These are phyloP conservation scores for Falciphora oryzae DNA, from an alignment of 2,329 filamentous ascomycete genomes.

Conservation along the genomic window DNA sequence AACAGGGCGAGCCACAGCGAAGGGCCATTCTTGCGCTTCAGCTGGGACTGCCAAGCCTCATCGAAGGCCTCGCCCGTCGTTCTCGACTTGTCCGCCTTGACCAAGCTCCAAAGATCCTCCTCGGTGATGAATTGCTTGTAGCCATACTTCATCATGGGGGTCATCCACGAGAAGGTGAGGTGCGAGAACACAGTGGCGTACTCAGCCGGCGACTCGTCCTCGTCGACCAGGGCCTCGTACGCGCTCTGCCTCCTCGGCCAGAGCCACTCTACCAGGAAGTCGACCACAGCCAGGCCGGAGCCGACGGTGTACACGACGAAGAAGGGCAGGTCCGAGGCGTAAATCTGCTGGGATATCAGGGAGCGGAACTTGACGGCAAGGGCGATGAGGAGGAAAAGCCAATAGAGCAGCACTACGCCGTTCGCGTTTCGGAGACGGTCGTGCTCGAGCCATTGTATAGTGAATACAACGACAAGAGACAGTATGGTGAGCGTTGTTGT, in stretches of 20 bases:
- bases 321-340: slow-evolving; percentile 61
- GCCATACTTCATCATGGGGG: slow-evolving; percentile 90
- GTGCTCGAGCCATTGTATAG: slow-evolving; percentile 83
- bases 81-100: slow-evolving; percentile 72
- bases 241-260: slow-evolving; percentile 69
- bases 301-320: slow-evolving; percentile 72
- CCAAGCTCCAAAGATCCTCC: slow-evolving; percentile 90
- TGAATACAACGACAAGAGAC: slow-evolving; percentile 69
- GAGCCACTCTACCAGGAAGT: slow-evolving; percentile 79
- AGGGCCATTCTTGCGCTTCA: slow-evolving; percentile 62
- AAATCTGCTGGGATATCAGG: slow-evolving; percentile 70
- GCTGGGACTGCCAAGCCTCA: slow-evolving; percentile 68
- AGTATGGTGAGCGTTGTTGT: slow-evolving; percentile 66
- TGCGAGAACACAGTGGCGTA: slow-evolving; percentile 92
- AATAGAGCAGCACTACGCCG: slow-evolving; percentile 85
- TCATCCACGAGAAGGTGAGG: slow-evolving; percentile 98
- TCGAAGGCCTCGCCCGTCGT: slow-evolving; percentile 66
- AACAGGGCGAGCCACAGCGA: slow-evolving; percentile 85
- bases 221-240: slow-evolving; percentile 51
- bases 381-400: slow-evolving; percentile 77
- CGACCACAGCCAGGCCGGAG: slow-evolving; percentile 60
- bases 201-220: slow-evolving; percentile 68
- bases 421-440: slow-evolving; percentile 78
- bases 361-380: slow-evolving; percentile 81
- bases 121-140: slow-evolving; percentile 90